These are phyloP conservation scores for Fusarium sublunatum DNA, from an alignment of 2,329 filamentous ascomycete species.

Conservation along the genomic window DNA sequence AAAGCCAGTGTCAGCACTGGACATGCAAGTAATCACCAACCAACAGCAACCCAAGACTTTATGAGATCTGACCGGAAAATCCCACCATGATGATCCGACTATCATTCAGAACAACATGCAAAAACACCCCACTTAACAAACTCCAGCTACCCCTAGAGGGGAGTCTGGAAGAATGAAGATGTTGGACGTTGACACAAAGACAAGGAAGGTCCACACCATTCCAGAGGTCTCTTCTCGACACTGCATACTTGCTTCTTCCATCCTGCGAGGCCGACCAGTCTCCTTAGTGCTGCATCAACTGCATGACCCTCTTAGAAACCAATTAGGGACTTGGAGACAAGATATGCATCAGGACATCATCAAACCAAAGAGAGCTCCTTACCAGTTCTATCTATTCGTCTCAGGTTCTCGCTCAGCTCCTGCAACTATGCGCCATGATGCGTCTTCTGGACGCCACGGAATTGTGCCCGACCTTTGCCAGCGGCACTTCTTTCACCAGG, in stretches of 20 bases:
- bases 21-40: slow-evolving; percentile 3
- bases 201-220: slow-evolving; percentile 19
- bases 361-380: background rate
- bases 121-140: background rate
- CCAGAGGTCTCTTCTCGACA: slow-evolving; percentile 9
- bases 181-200: slow-evolving; percentile 2
- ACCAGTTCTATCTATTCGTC: slow-evolving; percentile 1
- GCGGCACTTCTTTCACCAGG: slow-evolving; percentile 18
- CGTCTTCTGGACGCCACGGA: slow-evolving; percentile 31
- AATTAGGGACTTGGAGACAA: slow-evolving; percentile 5
- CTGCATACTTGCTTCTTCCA: slow-evolving; percentile 20
- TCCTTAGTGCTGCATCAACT: slow-evolving; percentile 6
- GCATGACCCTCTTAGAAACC: slow-evolving; percentile 3
- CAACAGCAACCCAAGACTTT: slow-evolving; percentile 18
- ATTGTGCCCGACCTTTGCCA: slow-evolving; percentile 14
- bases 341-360: slow-evolving; percentile 1
- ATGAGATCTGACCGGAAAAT: slow-evolving; percentile 15
- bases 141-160: background rate
- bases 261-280: slow-evolving; percentile 12
- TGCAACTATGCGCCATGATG: slow-evolving; percentile 19
- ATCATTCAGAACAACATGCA: slow-evolving; percentile 6
- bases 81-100: slow-evolving; percentile 16
- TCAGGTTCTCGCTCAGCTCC: slow-evolving; percentile 17
- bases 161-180: slow-evolving; percentile 11
- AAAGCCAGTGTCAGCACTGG: background rate